A percentile compares a stretch with the other conserved stretches of the same genome.
Evolutionary conservation across 2,329 filamentous ascomycete species (phyloP).

Genomic region (Beauveria pseudobassiana): DNA sequence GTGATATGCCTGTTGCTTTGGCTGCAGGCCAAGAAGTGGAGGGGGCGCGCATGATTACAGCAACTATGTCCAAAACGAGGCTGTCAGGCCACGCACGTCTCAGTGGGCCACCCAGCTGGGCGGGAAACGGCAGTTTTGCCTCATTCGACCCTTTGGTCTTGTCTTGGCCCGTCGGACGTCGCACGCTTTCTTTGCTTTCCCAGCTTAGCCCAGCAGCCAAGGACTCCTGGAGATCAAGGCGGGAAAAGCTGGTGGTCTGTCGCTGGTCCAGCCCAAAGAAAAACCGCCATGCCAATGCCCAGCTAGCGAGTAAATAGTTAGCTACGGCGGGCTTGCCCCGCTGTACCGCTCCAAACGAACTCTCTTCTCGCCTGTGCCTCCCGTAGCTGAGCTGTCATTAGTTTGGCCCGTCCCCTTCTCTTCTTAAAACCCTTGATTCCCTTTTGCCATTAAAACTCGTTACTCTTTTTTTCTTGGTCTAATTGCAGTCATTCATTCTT

Average conservation of each 20-base stretch:
- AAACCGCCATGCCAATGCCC: background rate
- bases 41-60: too few species aligned
- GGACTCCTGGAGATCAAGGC: too few species aligned
- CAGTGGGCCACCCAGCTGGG: background rate
- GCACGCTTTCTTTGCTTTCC: background rate
- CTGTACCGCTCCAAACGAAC: background rate
- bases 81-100: background rate
- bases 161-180: background rate
- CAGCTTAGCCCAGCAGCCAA: too few species aligned
- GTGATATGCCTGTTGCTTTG: too few species aligned
- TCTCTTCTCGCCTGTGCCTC: background rate
- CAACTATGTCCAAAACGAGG: background rate
- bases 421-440: background rate
- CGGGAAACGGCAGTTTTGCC: too few species aligned
- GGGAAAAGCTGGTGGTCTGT: too few species aligned
- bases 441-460: background rate
- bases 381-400: too few species aligned
- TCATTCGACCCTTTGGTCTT: background rate
- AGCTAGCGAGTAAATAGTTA: background rate
- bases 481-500: background rate
- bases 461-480: background rate
- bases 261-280: too few species aligned
- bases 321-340: background rate
- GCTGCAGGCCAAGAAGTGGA: background rate
- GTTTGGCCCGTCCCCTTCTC: background rate